Base-by-base conservation (phyloP, 2,329 filamentous ascomycete genomes). In the Nemania serpens region DNA sequence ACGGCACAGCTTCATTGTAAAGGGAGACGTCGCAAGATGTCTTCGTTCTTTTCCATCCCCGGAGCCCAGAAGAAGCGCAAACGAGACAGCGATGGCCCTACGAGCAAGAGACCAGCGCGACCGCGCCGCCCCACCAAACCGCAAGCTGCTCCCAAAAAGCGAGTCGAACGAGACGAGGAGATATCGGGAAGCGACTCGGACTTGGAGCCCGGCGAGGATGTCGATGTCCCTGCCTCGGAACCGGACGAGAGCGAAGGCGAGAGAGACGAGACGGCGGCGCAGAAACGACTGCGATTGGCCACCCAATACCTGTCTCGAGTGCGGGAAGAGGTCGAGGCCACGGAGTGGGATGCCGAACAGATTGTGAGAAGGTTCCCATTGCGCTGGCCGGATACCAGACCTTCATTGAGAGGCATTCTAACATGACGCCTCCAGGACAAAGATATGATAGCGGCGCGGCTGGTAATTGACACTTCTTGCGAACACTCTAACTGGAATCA, bases 271-370 rank as follows among this genome's bases (percentile, higher is more conserved):
- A 98, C 95, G 20, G 93, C 90, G 1, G 93, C 92, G 37, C 93
- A 97, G 73, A 89, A 91, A 75, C 85, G 95, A 69, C 78, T 97
- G 71, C 87, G 91, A 66, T 84, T 99, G 29, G 95, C 95, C 33
- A 92, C 98, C 78, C 88, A 91, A 70, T 98, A 99, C 75, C 84
- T 99, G 56, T 90, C 97, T 56, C 97, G 96, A 73, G 88, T 97
- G 64, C 87, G 90, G 70, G 85, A 90, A 70, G 90, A 97, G 68
- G 88, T 92, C 25, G 75, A 81, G 69, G 90, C 92, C 66, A 84
- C 84, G 55, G 95, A 93, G 41, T 99, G 98, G 72, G 93, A 99
- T 77, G 95, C 95, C 7, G 93, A 89, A 69, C 91, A 98, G 55
- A 91, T 99, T 60, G 64, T 66, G 55, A 65, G 63, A 49, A 54